A percentile compares a stretch with the other conserved stretches of the same genome.
Evolutionary conservation across 1,139 yeast genomes (phyloP).

Genomic region (Pichia sp.): DNA sequence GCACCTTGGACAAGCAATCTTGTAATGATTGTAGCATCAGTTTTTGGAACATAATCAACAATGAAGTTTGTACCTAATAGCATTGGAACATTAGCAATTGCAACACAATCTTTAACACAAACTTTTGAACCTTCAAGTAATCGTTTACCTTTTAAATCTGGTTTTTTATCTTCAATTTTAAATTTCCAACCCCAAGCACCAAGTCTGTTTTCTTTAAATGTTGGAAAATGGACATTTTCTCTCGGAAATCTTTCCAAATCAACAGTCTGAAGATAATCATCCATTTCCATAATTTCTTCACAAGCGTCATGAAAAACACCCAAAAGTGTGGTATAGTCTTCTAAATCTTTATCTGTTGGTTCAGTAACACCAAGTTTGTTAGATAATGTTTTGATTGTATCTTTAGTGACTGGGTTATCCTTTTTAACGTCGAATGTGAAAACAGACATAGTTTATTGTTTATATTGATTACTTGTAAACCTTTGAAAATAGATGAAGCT

Average conservation of each 20-base stretch:
- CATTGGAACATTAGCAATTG: background rate
- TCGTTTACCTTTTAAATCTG: constrained; percentile 10
- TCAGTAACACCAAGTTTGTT: background rate
- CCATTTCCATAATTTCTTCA: constrained; percentile 22
- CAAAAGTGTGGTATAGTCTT: constrained; percentile 20
- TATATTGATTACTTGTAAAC: too few relatives aligned
- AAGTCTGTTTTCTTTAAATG: constrained; percentile 22
- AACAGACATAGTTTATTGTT: too few relatives aligned
- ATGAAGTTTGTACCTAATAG: too few relatives aligned
- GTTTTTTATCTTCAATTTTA: constrained; percentile 27
- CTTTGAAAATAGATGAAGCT: too few relatives aligned
- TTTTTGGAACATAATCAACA: too few relatives aligned
- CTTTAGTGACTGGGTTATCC: background rate
- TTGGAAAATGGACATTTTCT: constrained; percentile 24
- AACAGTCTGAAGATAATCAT: constrained; percentile 14
- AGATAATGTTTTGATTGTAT: background rate
- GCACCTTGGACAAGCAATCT: too few relatives aligned
- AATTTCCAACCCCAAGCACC: constrained; percentile 36
- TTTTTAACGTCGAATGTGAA: background rate
- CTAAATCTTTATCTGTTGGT: constrained; percentile 7
- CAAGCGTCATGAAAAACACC: constrained; percentile 26
- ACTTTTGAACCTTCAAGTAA: constrained; percentile 28
- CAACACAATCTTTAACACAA: constrained; percentile 30
- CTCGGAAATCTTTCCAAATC: constrained; percentile 31
- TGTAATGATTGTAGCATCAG: too few relatives aligned